phyloP scores from a whole-genome alignment of 306 rosid species.

The Corylus heterophylla region DNA sequence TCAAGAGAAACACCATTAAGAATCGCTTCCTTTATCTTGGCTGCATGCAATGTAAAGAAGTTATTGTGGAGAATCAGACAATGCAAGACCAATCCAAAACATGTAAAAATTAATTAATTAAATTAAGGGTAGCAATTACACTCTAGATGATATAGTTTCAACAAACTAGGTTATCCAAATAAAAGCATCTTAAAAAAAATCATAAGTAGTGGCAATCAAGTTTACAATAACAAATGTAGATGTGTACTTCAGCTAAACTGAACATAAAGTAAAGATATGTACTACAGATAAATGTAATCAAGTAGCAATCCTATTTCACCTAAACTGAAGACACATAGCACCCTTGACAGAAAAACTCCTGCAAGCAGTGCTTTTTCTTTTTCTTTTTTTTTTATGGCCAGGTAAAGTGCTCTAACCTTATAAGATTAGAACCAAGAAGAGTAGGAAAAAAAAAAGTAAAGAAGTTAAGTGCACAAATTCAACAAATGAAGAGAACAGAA shows the following conservation, averaged over 20 bases:
- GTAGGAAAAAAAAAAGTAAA: background rate
- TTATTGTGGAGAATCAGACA: conserved; percentile 28
- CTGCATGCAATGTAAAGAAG: conserved; percentile 49
- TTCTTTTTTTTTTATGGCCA: too few relatives aligned
- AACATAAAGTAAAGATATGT: background rate
- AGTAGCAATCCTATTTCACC: background rate
- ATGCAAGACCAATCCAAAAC: conserved; percentile 18
- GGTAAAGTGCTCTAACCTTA: background rate
- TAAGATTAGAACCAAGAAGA: background rate
- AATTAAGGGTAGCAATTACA: conserved; percentile 5
- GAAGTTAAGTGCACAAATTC: background rate
- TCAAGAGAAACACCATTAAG: conserved; percentile 93
- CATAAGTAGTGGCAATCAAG: background rate
- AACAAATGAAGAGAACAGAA: conserved; percentile 9
- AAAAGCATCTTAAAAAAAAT: background rate
- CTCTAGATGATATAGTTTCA: conserved; percentile 7
- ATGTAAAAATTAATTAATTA: background rate
- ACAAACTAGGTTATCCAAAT: background rate
- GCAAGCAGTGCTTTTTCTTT: background rate
- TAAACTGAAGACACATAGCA: background rate
- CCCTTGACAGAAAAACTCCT: background rate
- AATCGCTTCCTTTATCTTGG: conserved; percentile 84
- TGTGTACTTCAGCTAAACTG: background rate
- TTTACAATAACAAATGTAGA: background rate
- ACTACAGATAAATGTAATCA: too few relatives aligned